These are phyloP conservation scores for Agaricales sp. DNA, from an alignment of 1,284 basidiomycete species.

Conservation along the genomic window DNA sequence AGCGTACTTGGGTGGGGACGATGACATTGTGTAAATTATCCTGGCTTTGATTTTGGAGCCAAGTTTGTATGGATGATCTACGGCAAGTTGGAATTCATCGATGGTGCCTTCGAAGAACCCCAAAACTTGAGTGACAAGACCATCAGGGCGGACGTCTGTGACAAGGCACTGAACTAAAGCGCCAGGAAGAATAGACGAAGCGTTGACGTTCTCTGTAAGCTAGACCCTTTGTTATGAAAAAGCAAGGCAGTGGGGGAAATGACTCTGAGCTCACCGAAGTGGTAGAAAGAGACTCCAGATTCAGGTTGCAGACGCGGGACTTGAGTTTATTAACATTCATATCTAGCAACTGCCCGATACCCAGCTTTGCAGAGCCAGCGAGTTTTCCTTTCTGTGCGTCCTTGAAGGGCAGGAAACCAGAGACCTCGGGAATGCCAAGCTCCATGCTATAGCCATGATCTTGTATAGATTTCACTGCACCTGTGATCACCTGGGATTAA, in stretches of 20 bases:
- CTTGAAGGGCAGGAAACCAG: slow-evolving; percentile 74
- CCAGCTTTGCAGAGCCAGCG: slow-evolving; percentile 34
- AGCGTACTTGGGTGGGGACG: slow-evolving; percentile 73
- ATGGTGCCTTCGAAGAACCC: slow-evolving; percentile 93
- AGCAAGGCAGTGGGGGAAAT: no score
- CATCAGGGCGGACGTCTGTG: slow-evolving; percentile 69
- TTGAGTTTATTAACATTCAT: slow-evolving; percentile 55
- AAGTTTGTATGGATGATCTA: slow-evolving; percentile 51
- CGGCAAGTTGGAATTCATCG: slow-evolving; percentile 72
- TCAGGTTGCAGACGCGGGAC: slow-evolving; percentile 52
- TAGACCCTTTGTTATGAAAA: slow-evolving; percentile 13
- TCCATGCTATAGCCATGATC: slow-evolving; percentile 94
- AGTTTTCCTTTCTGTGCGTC: slow-evolving; percentile 32
- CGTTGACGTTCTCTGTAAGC: slow-evolving; percentile 71
- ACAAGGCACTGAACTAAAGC: slow-evolving; percentile 79
- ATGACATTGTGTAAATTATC: slow-evolving; percentile 77
- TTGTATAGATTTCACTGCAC: slow-evolving; percentile 78
- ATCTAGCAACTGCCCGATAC: slow-evolving; percentile 58
- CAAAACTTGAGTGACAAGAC: slow-evolving; percentile 84
- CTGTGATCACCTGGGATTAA: slow-evolving; percentile 60
- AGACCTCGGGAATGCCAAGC: slow-evolving; percentile 65
- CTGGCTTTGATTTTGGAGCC: slow-evolving; percentile 87
- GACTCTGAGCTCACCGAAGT: slow-evolving; percentile 50
- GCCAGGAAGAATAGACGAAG: slow-evolving; percentile 82
- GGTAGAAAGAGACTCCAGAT: slow-evolving; percentile 32